Evolutionary conservation across 2,329 filamentous ascomycete species (phyloP).

Genomic region (Neopestalotiopsis rosae): DNA sequence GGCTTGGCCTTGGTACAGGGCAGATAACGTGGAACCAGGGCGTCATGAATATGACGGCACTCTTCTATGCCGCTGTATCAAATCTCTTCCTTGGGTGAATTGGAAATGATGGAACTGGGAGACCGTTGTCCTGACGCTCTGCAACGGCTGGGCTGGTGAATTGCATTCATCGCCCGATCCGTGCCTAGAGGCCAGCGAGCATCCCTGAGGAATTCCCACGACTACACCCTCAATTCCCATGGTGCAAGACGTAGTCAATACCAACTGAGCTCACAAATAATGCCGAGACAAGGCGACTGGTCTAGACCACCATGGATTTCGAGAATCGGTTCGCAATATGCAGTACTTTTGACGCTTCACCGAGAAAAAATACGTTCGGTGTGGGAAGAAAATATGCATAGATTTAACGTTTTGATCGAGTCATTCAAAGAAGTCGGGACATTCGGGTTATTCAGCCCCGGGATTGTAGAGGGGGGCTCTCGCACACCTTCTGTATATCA

Average conservation of each 20-base stretch:
- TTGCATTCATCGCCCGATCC: not conserved
- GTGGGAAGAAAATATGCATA: not conserved
- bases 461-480: not conserved
- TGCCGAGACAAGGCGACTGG: not conserved
- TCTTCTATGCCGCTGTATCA: not conserved
- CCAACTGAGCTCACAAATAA: not conserved
- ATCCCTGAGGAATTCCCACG: not conserved
- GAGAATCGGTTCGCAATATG: not conserved
- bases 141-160: not conserved
- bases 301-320: not conserved
- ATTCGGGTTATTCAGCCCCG: not conserved
- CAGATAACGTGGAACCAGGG: not conserved
- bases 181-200: not conserved
- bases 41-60: not conserved
- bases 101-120: not conserved
- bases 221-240: not conserved
- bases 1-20: not conserved
- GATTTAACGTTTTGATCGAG: not conserved
- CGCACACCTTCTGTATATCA: not conserved
- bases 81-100: not conserved
- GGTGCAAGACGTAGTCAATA: not conserved
- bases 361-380: not conserved
- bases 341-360: not conserved
- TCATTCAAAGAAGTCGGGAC: not conserved
- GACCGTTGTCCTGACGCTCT: not conserved